A percentile compares a stretch with the other conserved stretches of the same genome.
These are phyloP conservation scores for Penicillium sp. DNA, from an alignment of 2,329 filamentous ascomycete species.

Conservation along the genomic window DNA sequence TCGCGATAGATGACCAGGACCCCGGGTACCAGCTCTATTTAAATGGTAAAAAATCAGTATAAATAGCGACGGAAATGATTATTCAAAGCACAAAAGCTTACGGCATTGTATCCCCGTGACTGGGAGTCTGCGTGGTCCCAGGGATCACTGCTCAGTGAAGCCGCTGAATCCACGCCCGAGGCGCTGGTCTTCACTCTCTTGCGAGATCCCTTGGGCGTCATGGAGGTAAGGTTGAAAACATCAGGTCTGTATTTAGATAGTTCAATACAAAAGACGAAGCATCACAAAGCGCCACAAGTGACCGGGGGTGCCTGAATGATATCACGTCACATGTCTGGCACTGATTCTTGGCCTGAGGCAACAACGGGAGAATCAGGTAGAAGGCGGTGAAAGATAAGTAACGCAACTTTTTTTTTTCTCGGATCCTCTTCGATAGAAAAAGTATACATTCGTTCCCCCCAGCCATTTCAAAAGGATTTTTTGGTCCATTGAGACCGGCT, in stretches of 20 bases:
- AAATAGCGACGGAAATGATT: not conserved
- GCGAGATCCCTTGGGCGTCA: conserved; percentile 44
- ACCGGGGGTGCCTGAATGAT: conserved; percentile 24
- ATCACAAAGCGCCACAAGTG: conserved; percentile 21
- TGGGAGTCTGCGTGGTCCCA: conserved; percentile 28
- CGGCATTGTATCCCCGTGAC: conserved; percentile 28
- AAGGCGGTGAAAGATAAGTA: conserved; percentile 30
- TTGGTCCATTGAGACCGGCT: conserved; percentile 29
- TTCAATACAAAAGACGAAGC: conserved; percentile 9
- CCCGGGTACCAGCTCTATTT: conserved; percentile 46
- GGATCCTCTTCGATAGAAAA: conserved; percentile 11
- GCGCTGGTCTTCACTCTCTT: conserved; percentile 46
- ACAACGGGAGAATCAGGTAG: conserved; percentile 4
- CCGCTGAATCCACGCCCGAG: conserved; percentile 31
- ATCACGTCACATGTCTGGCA: conserved; percentile 38
- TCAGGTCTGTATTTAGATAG: conserved; percentile 27
- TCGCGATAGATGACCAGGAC: conserved; percentile 43
- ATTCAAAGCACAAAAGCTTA: conserved; percentile 25
- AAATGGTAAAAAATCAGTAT: conserved; percentile 10
- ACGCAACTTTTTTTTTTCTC: conserved; percentile 25
- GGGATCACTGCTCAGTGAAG: conserved; percentile 26
- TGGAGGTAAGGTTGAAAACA: conserved; percentile 34
- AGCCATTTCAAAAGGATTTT: conserved; percentile 17
- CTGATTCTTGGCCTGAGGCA: conserved; percentile 31
- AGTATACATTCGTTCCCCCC: conserved; percentile 19